These are phyloP conservation scores for Suillus subalutaceus DNA, from an alignment of 768 basidiomycete species.

Conservation along the genomic window DNA sequence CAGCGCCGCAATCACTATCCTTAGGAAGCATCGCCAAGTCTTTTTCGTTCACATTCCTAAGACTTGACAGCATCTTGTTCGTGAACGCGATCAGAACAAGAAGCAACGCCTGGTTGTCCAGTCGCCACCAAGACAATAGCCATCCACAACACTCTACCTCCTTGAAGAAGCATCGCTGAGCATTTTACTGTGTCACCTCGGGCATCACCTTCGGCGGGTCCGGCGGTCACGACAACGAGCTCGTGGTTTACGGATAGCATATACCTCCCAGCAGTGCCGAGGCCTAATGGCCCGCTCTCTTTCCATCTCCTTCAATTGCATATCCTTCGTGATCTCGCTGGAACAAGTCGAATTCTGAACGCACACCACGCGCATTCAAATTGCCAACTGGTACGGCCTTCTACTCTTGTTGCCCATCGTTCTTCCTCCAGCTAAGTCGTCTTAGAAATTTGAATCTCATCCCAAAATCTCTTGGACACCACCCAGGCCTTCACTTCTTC, in stretches of 20 bases:
- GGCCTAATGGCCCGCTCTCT: constrained; percentile 62
- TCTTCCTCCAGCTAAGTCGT: constrained; percentile 79
- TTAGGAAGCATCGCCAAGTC: neutral
- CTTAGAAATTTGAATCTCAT: constrained; percentile 77
- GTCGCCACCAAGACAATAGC: neutral
- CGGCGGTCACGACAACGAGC: constrained; percentile 24
- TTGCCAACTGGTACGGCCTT: constrained; percentile 42
- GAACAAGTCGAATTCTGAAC: constrained; percentile 43
- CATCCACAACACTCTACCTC: too few species aligned
- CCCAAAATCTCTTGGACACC: constrained; percentile 73
- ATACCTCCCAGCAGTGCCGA: constrained; percentile 22
- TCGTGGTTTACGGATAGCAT: too few species aligned
- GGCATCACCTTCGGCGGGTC: too few species aligned
- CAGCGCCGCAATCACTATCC: neutral
- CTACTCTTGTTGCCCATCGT: constrained; percentile 60
- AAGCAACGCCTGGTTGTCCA: neutral
- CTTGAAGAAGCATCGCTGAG: too few species aligned
- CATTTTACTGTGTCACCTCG: too few species aligned
- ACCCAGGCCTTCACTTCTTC: constrained; percentile 24
- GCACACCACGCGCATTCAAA: constrained; percentile 65
- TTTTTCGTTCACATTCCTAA: neutral
- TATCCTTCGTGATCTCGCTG: constrained; percentile 64
- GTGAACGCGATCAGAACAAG: constrained; percentile 3
- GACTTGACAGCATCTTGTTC: constrained; percentile 3
- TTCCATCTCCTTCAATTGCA: constrained; percentile 64